Evolutionary conservation across 257 asterid genomes (phyloP).

Genomic region (Gentiana macrophylla): DNA sequence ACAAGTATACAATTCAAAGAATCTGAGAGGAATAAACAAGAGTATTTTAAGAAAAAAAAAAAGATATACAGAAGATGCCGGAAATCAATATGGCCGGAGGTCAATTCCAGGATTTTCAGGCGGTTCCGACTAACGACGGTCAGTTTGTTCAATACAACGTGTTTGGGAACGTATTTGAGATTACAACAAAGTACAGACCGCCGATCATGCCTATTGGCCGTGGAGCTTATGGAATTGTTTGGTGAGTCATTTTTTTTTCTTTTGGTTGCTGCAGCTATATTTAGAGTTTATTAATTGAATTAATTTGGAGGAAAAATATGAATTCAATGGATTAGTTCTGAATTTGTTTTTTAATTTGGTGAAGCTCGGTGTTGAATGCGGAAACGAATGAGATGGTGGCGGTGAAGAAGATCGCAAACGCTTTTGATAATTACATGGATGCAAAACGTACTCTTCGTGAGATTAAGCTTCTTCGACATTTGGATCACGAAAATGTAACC

Average conservation of each 20-base stretch:
- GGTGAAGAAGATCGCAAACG: slow-evolving; percentile 83
- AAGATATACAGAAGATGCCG: slow-evolving; percentile 24
- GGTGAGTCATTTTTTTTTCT: slow-evolving; percentile 25
- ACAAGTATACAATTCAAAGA: too few relatives aligned
- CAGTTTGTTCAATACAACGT: slow-evolving; percentile 61
- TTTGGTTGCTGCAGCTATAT: neutral
- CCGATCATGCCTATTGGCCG: slow-evolving; percentile 97
- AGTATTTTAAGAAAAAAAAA: neutral
- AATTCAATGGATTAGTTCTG: neutral
- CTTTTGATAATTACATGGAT: slow-evolving; percentile 88
- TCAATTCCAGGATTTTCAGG: slow-evolving; percentile 69
- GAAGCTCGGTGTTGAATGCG: slow-evolving; percentile 72
- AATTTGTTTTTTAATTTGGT: slow-evolving; percentile 3
- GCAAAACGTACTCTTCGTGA: slow-evolving; percentile 94
- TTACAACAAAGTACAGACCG: slow-evolving; percentile 65
- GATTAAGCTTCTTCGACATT: slow-evolving; percentile 91
- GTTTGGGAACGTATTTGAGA: slow-evolving; percentile 67
- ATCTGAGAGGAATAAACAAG: neutral
- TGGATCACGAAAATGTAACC: slow-evolving; percentile 90
- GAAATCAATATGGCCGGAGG: slow-evolving; percentile 34
- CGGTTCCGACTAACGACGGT: slow-evolving; percentile 62
- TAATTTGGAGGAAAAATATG: neutral
- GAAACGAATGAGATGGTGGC: slow-evolving; percentile 98
- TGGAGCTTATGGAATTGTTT: slow-evolving; percentile 96
- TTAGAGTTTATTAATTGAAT: neutral